These are phyloP conservation scores for Paspalum notatum DNA, from an alignment of 176 grass and related monocot genomes.

Conservation along the genomic window DNA sequence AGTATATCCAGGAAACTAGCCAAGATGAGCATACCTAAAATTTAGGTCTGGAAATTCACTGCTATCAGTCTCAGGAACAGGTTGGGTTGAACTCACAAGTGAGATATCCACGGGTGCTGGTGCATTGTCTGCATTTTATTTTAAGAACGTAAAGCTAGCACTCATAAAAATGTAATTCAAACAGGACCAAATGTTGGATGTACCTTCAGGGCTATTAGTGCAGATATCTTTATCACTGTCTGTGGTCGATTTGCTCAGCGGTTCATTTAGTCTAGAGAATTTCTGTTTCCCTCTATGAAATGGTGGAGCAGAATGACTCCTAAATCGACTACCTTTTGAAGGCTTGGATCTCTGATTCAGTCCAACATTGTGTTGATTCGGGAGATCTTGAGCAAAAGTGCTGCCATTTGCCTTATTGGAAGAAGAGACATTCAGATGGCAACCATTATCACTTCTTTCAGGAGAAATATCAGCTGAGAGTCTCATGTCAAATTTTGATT, in stretches of 20 bases:
- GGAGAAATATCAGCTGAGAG: constrained; percentile 43
- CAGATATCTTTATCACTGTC: constrained; percentile 43
- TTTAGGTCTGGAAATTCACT: constrained; percentile 49
- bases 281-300: constrained; percentile 79
- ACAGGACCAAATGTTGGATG: background rate
- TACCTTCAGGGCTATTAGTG: constrained; percentile 60
- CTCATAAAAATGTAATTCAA: constrained; percentile 30
- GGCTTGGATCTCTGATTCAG: constrained; percentile 27
- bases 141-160: constrained; percentile 23
- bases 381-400: constrained; percentile 36
- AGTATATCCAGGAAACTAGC: constrained; percentile 28
- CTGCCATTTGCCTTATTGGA: constrained; percentile 21
- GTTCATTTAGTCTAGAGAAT: constrained; percentile 58
- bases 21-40: constrained; percentile 57
- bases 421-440: constrained; percentile 29
- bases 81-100: constrained; percentile 53
- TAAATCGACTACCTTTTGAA: constrained; percentile 55
- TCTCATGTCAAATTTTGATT: constrained; percentile 39
- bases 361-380: constrained; percentile 44
- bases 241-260: constrained; percentile 31
- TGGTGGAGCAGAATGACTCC: constrained; percentile 79
- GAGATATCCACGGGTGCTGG: constrained; percentile 35
- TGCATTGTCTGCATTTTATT: constrained; percentile 45
- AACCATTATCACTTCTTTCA: constrained; percentile 40
- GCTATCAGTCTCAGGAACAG: constrained; percentile 47